phyloP scores from a whole-genome alignment of 495 filamentous ascomycete species.

The Tuber borchii region DNA sequence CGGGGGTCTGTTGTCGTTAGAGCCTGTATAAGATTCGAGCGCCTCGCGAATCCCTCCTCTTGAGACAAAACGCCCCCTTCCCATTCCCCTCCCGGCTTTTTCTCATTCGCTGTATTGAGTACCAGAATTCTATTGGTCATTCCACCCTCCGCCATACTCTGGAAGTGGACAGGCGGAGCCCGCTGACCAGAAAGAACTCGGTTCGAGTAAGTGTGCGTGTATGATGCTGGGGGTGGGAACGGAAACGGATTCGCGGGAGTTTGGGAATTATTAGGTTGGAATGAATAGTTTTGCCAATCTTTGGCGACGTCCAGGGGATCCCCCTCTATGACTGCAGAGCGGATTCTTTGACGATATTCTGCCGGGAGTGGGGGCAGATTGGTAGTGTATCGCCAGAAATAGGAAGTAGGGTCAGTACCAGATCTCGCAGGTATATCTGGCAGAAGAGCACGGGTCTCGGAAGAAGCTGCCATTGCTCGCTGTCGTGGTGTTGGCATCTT shows the following conservation, averaged over 20 bases:
- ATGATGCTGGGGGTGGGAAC: not conserved
- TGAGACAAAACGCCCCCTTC: conserved; percentile 64
- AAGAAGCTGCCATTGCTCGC: conserved; percentile 20
- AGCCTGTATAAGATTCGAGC: conserved; percentile 62
- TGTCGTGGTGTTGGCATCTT: conserved; percentile 37
- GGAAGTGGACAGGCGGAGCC: conserved; percentile 25
- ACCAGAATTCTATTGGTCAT: conserved; percentile 53
- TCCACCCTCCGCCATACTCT: conserved; percentile 20
- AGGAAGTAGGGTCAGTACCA: conserved; percentile 45
- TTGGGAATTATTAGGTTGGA: not conserved
- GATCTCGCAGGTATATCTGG: conserved; percentile 18
- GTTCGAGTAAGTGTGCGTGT: conserved; percentile 1
- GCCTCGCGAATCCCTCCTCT: conserved; percentile 63
- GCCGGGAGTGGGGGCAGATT: conserved; percentile 32
- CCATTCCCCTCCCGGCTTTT: conserved; percentile 68
- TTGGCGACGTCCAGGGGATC: conserved; percentile 66
- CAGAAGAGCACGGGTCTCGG: conserved; percentile 18
- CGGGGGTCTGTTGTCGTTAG: conserved; percentile 52
- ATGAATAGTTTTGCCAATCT: conserved; percentile 49
- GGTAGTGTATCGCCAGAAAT: conserved; percentile 43
- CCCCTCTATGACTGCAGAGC: conserved; percentile 53
- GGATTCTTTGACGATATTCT: conserved; percentile 28
- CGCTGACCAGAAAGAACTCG: conserved; percentile 10
- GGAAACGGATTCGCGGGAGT: conserved; percentile 10
- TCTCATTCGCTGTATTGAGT: conserved; percentile 69